Base-by-base conservation (phyloP, 208 protist species). In the Wallacemonas sp. region DNA sequence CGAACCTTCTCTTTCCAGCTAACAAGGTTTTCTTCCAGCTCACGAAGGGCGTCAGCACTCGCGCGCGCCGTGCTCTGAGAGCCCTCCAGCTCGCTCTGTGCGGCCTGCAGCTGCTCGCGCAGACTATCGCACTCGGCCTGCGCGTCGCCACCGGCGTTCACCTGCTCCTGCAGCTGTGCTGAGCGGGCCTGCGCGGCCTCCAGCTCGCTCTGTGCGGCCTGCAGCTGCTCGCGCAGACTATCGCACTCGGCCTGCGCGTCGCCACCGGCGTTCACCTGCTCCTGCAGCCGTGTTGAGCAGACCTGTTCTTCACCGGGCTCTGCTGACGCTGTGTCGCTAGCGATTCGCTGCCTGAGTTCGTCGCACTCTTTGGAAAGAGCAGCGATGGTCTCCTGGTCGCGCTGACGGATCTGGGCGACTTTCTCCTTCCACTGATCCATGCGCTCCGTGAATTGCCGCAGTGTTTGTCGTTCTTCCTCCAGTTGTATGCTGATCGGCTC, bases 1-100 rank as follows among this genome's bases (percentile, higher is more conserved):
- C 81, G 76, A 29, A 89, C 80, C 65, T 87, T 93, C 37, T 90
- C 81, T 70, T 87, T 90, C 84, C 87, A 93, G 0, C 2, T 17
- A 0, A 59, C 42, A 1, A 73, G 13, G 29, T 30, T 68, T 12
- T 60, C 58, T 36, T 73, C 58, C 53, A 73, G 64, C 21, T 44
- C 50, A 9, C 46, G 55, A 9, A 72, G 44, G 15, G 62, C n/a
- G 5, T 54, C n/a, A 10, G 24, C 55, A 5, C 30, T 60, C 1
- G 33, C 63, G 58, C 33, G 54, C 32, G 42, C 34, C 48, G 60
- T 46, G 42, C 50, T 5, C 9, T 48, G 24, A 15, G 50, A 39
- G n/a, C 0, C 30, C 22, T 32, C 39, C 24, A 54, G 45, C 36
- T 60, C 44, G 5, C 26, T n/a, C 41, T 41, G 39, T 17, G 30